Conservation (phyloP, 441 rosid genomes). For the Corymbia citriodora region DNA sequence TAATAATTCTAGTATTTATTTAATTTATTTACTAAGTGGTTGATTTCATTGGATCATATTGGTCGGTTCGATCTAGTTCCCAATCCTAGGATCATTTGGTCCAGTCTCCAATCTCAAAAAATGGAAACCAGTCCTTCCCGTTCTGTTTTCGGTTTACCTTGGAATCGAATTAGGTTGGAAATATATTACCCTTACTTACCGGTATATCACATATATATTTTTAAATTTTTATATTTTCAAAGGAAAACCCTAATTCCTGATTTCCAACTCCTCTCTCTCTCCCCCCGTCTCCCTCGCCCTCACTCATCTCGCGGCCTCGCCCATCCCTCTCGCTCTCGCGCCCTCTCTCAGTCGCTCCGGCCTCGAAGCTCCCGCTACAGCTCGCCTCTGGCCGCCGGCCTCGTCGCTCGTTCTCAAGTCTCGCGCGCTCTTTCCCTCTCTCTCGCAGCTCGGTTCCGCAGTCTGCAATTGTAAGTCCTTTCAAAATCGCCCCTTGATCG, state of each 20-base stretch:
- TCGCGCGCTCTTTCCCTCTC: not conserved
- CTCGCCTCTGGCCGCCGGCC: rapidly evolving
- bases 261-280: rapidly evolving
- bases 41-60: too few relatives aligned
- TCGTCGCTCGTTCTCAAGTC: not conserved
- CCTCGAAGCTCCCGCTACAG: not conserved
- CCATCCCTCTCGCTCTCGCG: rapidly evolving
- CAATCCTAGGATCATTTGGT: too few relatives aligned
- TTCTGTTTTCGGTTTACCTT: too few relatives aligned
- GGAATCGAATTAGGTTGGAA: too few relatives aligned
- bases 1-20: too few relatives aligned
- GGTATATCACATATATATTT: not conserved
- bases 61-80: too few relatives aligned
- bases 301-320: rapidly evolving
- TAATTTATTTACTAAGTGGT: too few relatives aligned
- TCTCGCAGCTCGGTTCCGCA: rapidly evolving
- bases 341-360: not conserved
- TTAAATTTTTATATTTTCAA: not conserved
- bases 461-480: not conserved
- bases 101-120: too few relatives aligned
- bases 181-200: too few relatives aligned
- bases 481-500: not conserved
- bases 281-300: rapidly evolving
- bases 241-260: not conserved
- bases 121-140: too few relatives aligned